Evolutionary conservation across 768 basidiomycete genomes (phyloP).

Genomic region (Mycena maculata): DNA sequence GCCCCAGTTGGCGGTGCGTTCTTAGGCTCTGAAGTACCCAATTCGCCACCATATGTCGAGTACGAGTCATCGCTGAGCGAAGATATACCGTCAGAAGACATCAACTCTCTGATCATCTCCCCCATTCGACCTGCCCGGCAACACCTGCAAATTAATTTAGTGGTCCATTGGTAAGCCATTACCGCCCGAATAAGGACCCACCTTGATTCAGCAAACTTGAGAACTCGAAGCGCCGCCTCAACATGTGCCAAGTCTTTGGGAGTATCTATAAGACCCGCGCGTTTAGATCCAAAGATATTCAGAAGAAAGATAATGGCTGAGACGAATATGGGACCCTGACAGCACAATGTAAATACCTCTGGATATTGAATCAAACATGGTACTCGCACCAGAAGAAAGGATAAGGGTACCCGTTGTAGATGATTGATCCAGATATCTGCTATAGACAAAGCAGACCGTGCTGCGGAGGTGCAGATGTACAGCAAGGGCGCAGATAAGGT

Average conservation of each 20-base stretch:
- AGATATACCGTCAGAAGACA: constrained; percentile 40
- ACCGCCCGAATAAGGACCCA: constrained; percentile 40
- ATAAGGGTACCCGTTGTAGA: constrained; percentile 1
- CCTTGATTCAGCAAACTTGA: constrained; percentile 17
- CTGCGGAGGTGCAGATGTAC: constrained; percentile 25
- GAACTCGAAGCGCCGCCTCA: background rate
- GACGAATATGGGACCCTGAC: constrained; percentile 1
- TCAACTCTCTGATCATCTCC: constrained; percentile 36
- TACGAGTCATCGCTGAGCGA: too few species aligned
- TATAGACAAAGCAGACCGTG: constrained; percentile 19
- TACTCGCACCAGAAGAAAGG: constrained; percentile 4
- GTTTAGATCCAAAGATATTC: background rate
- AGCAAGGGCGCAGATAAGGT: constrained; percentile 5
- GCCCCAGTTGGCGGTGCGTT: too few species aligned
- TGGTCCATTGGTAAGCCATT: too few species aligned
- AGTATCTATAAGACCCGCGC: background rate
- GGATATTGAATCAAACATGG: too few species aligned
- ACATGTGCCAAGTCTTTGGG: background rate
- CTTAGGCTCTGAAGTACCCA: too few species aligned
- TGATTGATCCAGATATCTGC: constrained; percentile 23
- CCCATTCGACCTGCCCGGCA: constrained; percentile 4
- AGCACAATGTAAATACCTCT: too few species aligned
- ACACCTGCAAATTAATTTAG: background rate
- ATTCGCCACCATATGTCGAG: too few species aligned
- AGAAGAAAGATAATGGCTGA: constrained; percentile 6